Evolutionary conservation across 2,329 filamentous ascomycete species (phyloP).

Genomic region (Exophiala bonariae): DNA sequence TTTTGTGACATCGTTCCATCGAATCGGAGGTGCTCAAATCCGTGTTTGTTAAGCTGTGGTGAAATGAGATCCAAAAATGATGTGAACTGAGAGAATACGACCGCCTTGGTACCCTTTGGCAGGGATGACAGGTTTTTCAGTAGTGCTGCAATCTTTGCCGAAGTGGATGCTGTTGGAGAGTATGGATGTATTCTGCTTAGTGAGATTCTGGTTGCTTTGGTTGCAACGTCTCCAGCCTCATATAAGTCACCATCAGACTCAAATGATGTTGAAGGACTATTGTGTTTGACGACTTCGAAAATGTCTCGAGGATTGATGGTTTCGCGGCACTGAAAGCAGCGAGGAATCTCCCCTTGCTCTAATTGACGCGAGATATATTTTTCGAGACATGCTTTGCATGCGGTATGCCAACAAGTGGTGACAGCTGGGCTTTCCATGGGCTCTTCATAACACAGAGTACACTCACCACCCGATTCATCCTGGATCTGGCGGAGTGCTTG

Average conservation of each 20-base stretch:
- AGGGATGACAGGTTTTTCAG: conserved; percentile 72
- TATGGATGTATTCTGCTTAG: conserved; percentile 62
- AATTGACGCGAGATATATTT: conserved; percentile 86
- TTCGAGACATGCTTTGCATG: conserved; percentile 89
- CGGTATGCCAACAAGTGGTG: conserved; percentile 96
- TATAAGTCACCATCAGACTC: conserved; percentile 43
- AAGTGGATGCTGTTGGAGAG: conserved; percentile 60
- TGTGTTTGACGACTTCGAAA: conserved; percentile 84
- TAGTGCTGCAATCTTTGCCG: conserved; percentile 83
- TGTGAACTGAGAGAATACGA: conserved; percentile 97
- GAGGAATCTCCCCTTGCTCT: conserved; percentile 71
- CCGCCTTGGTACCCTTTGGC: conserved; percentile 75
- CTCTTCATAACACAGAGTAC: conserved; percentile 91
- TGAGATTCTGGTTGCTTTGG: conserved; percentile 51
- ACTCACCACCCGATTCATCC: conserved; percentile 83
- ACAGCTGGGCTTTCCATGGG: conserved; percentile 94
- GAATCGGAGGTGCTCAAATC: conserved; percentile 79
- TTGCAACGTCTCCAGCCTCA: conserved; percentile 36
- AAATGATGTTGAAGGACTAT: conserved; percentile 31
- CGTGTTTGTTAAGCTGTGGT: conserved; percentile 69
- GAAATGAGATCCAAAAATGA: conserved; percentile 92
- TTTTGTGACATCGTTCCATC: conserved; percentile 91
- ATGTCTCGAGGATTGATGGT: conserved; percentile 79
- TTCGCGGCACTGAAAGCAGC: conserved; percentile 89
- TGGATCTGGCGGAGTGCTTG: conserved; percentile 90